These are phyloP conservation scores for Thielaviopsis musarum DNA, from an alignment of 2,329 filamentous ascomycete species.

Conservation along the genomic window DNA sequence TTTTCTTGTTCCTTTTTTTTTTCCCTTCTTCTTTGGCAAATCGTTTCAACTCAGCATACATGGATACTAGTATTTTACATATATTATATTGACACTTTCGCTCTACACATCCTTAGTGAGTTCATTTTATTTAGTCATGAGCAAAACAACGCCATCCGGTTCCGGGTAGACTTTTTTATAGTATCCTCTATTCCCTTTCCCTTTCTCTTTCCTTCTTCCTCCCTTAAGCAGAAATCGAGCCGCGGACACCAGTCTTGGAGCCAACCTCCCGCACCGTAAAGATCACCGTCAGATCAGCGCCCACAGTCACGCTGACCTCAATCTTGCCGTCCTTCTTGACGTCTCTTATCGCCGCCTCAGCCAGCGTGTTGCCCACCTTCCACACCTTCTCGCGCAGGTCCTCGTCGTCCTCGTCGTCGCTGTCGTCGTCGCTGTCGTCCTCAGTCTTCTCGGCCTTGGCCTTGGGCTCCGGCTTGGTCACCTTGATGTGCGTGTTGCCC, in stretches of 20 bases:
- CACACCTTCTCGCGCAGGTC: conserved; percentile 81
- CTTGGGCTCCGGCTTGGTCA: conserved; percentile 75
- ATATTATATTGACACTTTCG: not conserved
- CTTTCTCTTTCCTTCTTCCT: conserved; percentile 5
- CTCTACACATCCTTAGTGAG: not conserved
- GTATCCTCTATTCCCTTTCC: conserved; percentile 9
- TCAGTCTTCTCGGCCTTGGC: conserved; percentile 51
- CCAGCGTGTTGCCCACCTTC: conserved; percentile 70
- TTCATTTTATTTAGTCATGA: conserved; percentile 1
- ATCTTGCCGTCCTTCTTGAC: conserved; percentile 82
- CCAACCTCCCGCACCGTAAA: conserved; percentile 75
- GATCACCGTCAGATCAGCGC: conserved; percentile 60
- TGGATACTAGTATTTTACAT: not conserved
- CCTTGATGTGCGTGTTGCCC: conserved; percentile 79
- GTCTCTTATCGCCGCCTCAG: conserved; percentile 68
- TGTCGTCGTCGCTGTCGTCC: conserved; percentile 36
- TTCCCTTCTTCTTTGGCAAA: not conserved
- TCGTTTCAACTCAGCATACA: not conserved
- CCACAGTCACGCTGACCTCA: conserved; percentile 83
- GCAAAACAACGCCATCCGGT: conserved; percentile 6
- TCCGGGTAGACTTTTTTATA: conserved; percentile 9
- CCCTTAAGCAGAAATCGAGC: conserved; percentile 25
- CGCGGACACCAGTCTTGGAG: conserved; percentile 68
- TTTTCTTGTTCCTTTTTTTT: not conserved
- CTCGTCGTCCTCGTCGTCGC: conserved; percentile 61